phyloP scores from a whole-genome alignment of 2,329 filamentous ascomycete species.

The Diplodia intermedia region DNA sequence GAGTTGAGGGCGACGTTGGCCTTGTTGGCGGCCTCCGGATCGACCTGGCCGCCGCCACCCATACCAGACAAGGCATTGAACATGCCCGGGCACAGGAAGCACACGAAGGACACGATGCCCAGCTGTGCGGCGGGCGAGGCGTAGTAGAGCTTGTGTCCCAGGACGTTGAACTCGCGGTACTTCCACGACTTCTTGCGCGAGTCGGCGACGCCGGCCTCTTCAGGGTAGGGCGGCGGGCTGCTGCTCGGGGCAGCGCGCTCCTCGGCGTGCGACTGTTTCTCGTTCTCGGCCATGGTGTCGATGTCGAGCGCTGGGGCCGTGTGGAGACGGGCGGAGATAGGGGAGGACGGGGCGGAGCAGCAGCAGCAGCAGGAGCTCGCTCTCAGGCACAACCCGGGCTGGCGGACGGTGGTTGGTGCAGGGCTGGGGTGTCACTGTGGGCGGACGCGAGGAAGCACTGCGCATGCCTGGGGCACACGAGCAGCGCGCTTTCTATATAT shows the following conservation, averaged over 20 bases:
- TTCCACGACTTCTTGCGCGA: slow-evolving; percentile 55
- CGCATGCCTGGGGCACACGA: slow-evolving; percentile 15
- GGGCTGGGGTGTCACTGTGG: slow-evolving; percentile 12
- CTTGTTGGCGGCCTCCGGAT: slow-evolving; percentile 65
- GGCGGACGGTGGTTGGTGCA: slow-evolving; percentile 1
- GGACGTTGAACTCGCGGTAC: slow-evolving; percentile 53
- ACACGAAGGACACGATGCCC: slow-evolving; percentile 58
- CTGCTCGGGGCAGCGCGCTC: slow-evolving; percentile 37
- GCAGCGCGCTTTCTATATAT: slow-evolving; percentile 29
- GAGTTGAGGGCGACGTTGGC: slow-evolving; percentile 75
- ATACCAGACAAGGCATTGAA: slow-evolving; percentile 61
- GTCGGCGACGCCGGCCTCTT: slow-evolving; percentile 42
- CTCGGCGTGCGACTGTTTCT: slow-evolving; percentile 38
- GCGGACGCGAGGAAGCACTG: not conserved
- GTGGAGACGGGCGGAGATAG: slow-evolving; percentile 17
- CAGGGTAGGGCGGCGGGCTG: slow-evolving; percentile 34
- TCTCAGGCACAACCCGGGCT: not conserved
- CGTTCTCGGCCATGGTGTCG: slow-evolving; percentile 37
- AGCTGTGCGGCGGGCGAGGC: slow-evolving; percentile 58
- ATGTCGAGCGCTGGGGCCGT: slow-evolving; percentile 9
- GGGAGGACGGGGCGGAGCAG: slow-evolving; percentile 6
- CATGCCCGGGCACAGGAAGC: slow-evolving; percentile 63
- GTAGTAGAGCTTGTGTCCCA: slow-evolving; percentile 54
- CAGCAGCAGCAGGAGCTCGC: not conserved
- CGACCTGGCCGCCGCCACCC: slow-evolving; percentile 58